Conservation (phyloP, 176 grass and related monocot species). For the Guadua angustifolia region DNA sequence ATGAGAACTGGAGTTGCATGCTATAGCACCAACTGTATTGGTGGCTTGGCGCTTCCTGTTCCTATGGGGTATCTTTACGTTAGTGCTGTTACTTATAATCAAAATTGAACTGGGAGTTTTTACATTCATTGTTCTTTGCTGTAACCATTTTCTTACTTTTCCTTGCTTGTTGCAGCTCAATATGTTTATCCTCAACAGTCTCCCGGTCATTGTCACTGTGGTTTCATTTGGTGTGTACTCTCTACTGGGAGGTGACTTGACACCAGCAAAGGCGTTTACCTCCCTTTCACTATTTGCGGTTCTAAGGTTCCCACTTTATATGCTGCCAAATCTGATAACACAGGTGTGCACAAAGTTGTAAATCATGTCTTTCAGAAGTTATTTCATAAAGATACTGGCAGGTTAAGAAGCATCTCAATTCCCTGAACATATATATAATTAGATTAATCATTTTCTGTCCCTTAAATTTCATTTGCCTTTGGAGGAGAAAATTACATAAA, state of each 20-base stretch:
- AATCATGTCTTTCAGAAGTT: slow-evolving; percentile 24
- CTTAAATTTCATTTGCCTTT: slow-evolving; percentile 2
- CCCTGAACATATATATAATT: slow-evolving; percentile 5
- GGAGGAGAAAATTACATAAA: slow-evolving; percentile 5
- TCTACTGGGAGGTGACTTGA: slow-evolving; percentile 89
- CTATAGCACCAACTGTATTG: neutral
- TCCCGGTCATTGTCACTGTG: slow-evolving; percentile 87
- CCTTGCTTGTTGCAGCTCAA: slow-evolving; percentile 77
- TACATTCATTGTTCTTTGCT: neutral
- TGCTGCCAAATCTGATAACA: slow-evolving; percentile 97
- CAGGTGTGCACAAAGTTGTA: slow-evolving; percentile 60
- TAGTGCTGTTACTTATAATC: neutral
- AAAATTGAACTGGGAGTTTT: slow-evolving; percentile 20
- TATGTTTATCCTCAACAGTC: slow-evolving; percentile 95
- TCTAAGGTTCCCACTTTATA: slow-evolving; percentile 94
- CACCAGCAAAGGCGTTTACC: slow-evolving; percentile 97
- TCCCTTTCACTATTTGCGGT: slow-evolving; percentile 95
- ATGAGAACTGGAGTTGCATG: slow-evolving; percentile 1
- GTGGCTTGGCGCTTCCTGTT: neutral
- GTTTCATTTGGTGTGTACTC: slow-evolving; percentile 90
- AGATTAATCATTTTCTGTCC: neutral
- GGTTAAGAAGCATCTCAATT: neutral
- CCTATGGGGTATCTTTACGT: neutral
- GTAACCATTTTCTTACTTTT: slow-evolving; percentile 35
- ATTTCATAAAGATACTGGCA: slow-evolving; percentile 27